Evolutionary conservation across 352 stramenopile genomes (phyloP).

Genomic region (Phytophthora sojae): DNA sequence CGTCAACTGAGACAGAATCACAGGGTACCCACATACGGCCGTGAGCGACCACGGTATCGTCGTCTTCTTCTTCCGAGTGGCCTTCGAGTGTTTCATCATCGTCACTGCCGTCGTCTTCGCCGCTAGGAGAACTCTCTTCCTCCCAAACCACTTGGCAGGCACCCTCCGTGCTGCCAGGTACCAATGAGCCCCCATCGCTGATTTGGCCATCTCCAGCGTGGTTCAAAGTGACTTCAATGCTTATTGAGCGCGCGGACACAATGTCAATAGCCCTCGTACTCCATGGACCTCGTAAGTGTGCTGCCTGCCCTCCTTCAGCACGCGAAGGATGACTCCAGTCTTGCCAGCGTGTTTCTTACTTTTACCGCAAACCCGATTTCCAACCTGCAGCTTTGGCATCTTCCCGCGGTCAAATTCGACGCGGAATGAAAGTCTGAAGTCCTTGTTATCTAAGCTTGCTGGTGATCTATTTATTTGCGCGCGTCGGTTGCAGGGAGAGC

Average conservation of each 20-base stretch:
- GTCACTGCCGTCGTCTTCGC: too few relatives aligned
- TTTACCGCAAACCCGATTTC: background rate
- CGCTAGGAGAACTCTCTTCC: too few relatives aligned
- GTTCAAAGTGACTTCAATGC: background rate
- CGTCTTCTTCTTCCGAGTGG: too few relatives aligned
- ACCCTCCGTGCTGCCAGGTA: too few relatives aligned
- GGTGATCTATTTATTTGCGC: too few relatives aligned
- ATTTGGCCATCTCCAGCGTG: background rate
- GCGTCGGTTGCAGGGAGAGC: too few relatives aligned
- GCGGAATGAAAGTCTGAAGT: background rate
- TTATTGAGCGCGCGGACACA: background rate
- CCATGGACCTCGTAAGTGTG: background rate
- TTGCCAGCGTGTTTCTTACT: slow-evolving; percentile 1
- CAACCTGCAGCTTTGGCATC: background rate
- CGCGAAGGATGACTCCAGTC: background rate
- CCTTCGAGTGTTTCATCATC: too few relatives aligned
- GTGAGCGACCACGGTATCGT: background rate
- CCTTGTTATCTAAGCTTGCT: too few relatives aligned
- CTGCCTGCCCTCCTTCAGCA: background rate
- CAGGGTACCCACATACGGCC: background rate
- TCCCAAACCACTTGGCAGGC: too few relatives aligned
- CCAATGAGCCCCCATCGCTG: too few relatives aligned
- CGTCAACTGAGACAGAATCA: background rate
- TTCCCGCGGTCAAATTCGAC: background rate
- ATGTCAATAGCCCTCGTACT: background rate